Evolutionary conservation across 2,329 filamentous ascomycete species (phyloP).

Genomic region (Dryadomyces quercivorus): DNA sequence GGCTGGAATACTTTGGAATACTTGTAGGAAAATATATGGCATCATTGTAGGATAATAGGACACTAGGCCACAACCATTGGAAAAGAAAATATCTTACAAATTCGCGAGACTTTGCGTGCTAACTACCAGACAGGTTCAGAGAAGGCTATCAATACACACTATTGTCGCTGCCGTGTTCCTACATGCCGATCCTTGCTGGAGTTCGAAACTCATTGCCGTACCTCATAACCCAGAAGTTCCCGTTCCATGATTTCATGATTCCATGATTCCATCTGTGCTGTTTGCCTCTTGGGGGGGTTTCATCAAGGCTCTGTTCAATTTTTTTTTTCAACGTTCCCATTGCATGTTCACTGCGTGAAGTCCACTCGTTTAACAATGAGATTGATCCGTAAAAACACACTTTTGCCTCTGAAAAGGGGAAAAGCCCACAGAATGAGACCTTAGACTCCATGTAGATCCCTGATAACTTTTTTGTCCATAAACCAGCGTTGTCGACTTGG

Average conservation of each 20-base stretch:
- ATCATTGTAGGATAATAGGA: background rate
- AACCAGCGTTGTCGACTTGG: constrained; percentile 6
- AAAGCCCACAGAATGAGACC: constrained; percentile 7
- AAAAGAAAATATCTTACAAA: background rate
- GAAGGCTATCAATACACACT: no score
- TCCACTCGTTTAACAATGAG: background rate
- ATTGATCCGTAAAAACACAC: background rate
- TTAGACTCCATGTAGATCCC: constrained; percentile 12
- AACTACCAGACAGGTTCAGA: background rate
- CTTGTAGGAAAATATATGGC: no score
- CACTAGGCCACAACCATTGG: no score
- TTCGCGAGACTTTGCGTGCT: background rate
- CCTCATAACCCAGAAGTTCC: no score
- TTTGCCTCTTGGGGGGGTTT: no score
- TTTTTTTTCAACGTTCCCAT: background rate
- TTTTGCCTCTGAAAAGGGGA: constrained; percentile 1
- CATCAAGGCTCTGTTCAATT: background rate
- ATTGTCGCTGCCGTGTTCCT: no score
- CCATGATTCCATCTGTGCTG: no score
- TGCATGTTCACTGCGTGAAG: background rate
- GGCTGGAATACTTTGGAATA: background rate
- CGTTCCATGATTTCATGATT: no score
- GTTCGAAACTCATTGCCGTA: no score
- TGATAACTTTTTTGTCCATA: constrained; percentile 10
- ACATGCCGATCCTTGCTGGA: no score